A percentile compares a stretch with the other conserved stretches of the same genome.
These are phyloP conservation scores for Plasmodium inui DNA, from an alignment of 169 alveolate genomes.

Conservation along the genomic window DNA sequence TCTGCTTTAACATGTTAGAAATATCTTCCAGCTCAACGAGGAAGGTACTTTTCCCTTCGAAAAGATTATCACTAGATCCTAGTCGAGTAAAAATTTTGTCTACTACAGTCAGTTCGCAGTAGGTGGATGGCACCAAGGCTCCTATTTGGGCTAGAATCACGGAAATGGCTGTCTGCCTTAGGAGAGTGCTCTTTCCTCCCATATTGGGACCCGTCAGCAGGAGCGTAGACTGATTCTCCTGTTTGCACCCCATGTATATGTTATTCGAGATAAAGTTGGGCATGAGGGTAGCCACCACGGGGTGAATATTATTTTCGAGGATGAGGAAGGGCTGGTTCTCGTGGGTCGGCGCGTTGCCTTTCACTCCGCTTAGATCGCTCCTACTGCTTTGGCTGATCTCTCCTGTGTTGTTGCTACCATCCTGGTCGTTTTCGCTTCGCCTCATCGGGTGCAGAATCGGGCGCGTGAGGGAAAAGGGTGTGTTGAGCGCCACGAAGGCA, in stretches of 20 bases:
- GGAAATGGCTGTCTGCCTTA: slow-evolving; percentile 96
- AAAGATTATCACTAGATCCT: slow-evolving; percentile 98
- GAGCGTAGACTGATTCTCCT: slow-evolving; percentile 63
- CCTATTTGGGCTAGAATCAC: slow-evolving; percentile 99
- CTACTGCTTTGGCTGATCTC: background rate
- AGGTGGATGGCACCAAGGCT: slow-evolving; percentile 96
- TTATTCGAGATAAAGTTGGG: slow-evolving; percentile 89
- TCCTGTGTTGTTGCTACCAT: background rate
- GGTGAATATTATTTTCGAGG: slow-evolving; percentile 78
- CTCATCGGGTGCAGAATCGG: slow-evolving; percentile 45
- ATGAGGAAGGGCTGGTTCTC: slow-evolving; percentile 16
- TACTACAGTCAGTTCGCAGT: slow-evolving; percentile 92
- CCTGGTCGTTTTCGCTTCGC: background rate
- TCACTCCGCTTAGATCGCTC: slow-evolving; percentile 12
- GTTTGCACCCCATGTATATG: slow-evolving; percentile 75
- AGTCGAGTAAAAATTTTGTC: slow-evolving; percentile 98
- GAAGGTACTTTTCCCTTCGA: slow-evolving; percentile 99
- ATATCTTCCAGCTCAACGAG: slow-evolving; percentile 99
- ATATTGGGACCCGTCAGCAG: slow-evolving; percentile 99
- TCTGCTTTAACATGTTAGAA: slow-evolving; percentile 82
- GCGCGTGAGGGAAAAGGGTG: slow-evolving; percentile 27
- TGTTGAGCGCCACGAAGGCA: slow-evolving; percentile 80
- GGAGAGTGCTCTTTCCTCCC: slow-evolving; percentile 99
- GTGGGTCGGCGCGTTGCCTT: background rate
- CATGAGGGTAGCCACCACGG: slow-evolving; percentile 82